A percentile compares a stretch with the other conserved stretches of the same genome.
Conservation (phyloP, 2,329 filamentous ascomycete species). For the Claviceps sp. region DNA sequence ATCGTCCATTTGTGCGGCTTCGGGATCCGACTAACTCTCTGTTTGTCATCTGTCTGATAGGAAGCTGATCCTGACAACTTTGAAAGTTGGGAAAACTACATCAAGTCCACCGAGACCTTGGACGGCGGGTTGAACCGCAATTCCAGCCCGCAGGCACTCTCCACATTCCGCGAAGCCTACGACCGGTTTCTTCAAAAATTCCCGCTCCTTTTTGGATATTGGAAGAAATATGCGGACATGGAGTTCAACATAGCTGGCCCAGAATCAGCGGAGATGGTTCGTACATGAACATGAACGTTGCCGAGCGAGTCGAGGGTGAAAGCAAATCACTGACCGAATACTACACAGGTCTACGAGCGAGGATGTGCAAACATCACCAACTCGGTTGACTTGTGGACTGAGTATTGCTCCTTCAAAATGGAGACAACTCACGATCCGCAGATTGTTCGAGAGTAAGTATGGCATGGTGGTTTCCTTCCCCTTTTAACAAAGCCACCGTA, state of each 20-base stretch:
- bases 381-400: slow-evolving; percentile 93
- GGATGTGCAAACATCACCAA: slow-evolving; percentile 85
- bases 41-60: slow-evolving; percentile 19
- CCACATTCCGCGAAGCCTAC: slow-evolving; percentile 74
- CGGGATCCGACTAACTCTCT: not conserved
- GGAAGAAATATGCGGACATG: slow-evolving; percentile 98
- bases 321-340: not conserved
- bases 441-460: slow-evolving; percentile 99
- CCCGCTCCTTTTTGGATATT: slow-evolving; percentile 91
- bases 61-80: slow-evolving; percentile 75
- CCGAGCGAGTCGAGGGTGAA: not conserved
- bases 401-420: slow-evolving; percentile 96
- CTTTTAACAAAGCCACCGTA: slow-evolving; percentile 42
- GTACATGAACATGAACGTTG: slow-evolving; percentile 11
- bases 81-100: slow-evolving; percentile 86
- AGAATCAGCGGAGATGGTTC: slow-evolving; percentile 91
- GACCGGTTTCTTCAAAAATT: slow-evolving; percentile 91
- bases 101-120: slow-evolving; percentile 67
- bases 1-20: not conserved
- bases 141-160: slow-evolving; percentile 86
- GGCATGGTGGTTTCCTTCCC: slow-evolving; percentile 47
- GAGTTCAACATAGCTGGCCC: slow-evolving; percentile 96
- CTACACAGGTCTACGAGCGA: slow-evolving; percentile 71
- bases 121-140: slow-evolving; percentile 94
- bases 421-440: slow-evolving; percentile 91